Base-by-base conservation (phyloP, 192 early-diverging fungal genomes). In the Podila epigama region DNA sequence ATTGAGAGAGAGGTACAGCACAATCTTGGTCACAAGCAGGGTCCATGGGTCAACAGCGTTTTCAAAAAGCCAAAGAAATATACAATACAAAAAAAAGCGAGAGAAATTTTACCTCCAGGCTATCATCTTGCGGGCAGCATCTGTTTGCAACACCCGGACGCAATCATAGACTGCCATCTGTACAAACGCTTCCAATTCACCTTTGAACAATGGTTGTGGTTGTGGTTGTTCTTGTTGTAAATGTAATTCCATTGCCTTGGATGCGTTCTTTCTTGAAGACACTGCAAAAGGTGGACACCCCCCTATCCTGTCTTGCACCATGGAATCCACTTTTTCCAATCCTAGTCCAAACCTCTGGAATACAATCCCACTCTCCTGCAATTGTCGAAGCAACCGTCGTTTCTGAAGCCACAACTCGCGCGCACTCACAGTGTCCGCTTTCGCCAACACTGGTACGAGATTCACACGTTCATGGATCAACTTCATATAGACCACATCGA, bases 401-500 rank as follows among this genome's bases (percentile, higher is more conserved):
- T 98, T 97, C 87, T 96, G 93, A 42, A 85, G 82, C 64, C 89
- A 87, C 35, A 97, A 77, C 79, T 95, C 93, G n/a, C 81, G 85
- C 29, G 88, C 89, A 22, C 95, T 94, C 57, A 98, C 63, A 16
- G 95, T 97, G 69, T 98, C 96, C 8, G 96, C 89, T 54, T 95
- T 94, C 35, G 95, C 92, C 70, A 98, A 91, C 11, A 98, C 88
- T 1, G 96, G 96, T 41, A 98, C 93, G 51, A 98, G 83, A 73
- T 96, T 98, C 51, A 96, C 95, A 60, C 94, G 90, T 13, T 89
- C 88, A 41, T 94, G 90, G 58, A 98, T 84, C 54, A 92, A 87
- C 86, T 95, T 95, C 94, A 98, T 98, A 58, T 96, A 91, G 78
- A 95, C 92, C 58, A 98, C 92, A 69, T 98, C 96, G 8, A 96